These are phyloP conservation scores for Plectosphaerella sp. DNA, from an alignment of 2,329 filamentous ascomycete species.

Conservation along the genomic window DNA sequence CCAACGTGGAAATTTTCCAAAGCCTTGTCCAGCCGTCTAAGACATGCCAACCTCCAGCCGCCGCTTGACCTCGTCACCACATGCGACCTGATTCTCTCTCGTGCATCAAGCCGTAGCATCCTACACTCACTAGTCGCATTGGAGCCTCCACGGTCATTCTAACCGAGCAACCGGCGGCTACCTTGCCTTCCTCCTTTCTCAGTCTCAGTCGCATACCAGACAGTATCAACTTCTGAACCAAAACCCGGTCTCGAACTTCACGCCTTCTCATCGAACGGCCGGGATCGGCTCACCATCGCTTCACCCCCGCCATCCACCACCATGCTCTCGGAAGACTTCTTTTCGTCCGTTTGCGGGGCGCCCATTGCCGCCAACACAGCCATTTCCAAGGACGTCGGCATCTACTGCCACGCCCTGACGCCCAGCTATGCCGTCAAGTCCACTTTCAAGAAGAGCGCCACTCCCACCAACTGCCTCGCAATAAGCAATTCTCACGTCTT, in stretches of 20 bases:
- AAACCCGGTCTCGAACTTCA: too few species aligned
- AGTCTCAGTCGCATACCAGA: too few species aligned
- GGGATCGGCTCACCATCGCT: background rate
- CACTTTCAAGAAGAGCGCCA: slow-evolving; percentile 88
- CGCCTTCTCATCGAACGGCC: too few species aligned
- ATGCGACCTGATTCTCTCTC: background rate
- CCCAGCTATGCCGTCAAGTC: slow-evolving; percentile 71
- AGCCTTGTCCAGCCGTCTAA: background rate
- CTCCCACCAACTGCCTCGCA: slow-evolving; percentile 73
- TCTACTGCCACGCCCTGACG: slow-evolving; percentile 80
- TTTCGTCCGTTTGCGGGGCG: slow-evolving; percentile 53
- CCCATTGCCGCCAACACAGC: slow-evolving; percentile 58
- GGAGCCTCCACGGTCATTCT: too few species aligned
- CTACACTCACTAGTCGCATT: background rate
- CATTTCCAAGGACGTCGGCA: slow-evolving; percentile 73
- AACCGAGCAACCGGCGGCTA: too few species aligned
- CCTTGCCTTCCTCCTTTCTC: too few species aligned
- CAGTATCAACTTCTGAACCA: too few species aligned
- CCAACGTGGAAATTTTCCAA: background rate
- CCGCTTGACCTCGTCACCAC: slow-evolving; percentile 1
- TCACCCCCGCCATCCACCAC: slow-evolving; percentile 4
- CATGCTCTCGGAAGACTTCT: slow-evolving; percentile 59
- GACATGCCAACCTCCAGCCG: background rate
- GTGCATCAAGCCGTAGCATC: background rate
- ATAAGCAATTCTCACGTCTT: slow-evolving; percentile 81